phyloP scores from a whole-genome alignment of 1,284 basidiomycete genomes.

The Ustilago trichophora region DNA sequence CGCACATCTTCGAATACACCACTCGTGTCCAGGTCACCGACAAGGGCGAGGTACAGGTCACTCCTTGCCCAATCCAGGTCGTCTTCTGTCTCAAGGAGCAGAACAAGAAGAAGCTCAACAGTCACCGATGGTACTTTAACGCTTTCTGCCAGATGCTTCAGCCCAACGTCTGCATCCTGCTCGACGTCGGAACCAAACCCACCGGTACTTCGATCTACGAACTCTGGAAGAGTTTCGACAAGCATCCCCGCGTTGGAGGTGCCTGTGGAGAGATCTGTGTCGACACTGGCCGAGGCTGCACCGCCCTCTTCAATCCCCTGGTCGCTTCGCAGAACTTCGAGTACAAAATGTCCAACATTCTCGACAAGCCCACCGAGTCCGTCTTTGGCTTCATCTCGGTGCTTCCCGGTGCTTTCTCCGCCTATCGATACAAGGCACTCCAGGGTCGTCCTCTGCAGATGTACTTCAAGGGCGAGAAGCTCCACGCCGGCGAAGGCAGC shows the following conservation, averaged over 20 bases:
- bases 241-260: conserved; percentile 92
- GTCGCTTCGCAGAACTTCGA: conserved; percentile 71
- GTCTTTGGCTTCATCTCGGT: conserved; percentile 91
- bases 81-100: conserved; percentile 65
- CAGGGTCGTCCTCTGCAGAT: conserved; percentile 85
- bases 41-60: conserved; percentile 72
- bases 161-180: conserved; percentile 89
- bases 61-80: conserved; percentile 67
- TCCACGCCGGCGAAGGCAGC: conserved; percentile 49
- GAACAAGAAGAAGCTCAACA: conserved; percentile 64
- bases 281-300: conserved; percentile 78
- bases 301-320: conserved; percentile 74
- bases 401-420: conserved; percentile 90
- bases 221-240: conserved; percentile 95
- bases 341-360: too few species aligned
- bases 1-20: conserved; percentile 95
- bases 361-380: conserved; percentile 74
- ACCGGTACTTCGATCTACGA: conserved; percentile 76
- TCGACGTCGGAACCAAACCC: conserved; percentile 96
- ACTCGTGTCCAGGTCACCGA: conserved; percentile 91
- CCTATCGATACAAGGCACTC: conserved; percentile 80
- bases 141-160: conserved; percentile 66
- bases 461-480: conserved; percentile 92
- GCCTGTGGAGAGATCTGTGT: conserved; percentile 95
- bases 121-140: conserved; percentile 65